Evolutionary conservation across 805 yeast genomes (phyloP).

Genomic region (Metschnikowia peoriensis): DNA sequence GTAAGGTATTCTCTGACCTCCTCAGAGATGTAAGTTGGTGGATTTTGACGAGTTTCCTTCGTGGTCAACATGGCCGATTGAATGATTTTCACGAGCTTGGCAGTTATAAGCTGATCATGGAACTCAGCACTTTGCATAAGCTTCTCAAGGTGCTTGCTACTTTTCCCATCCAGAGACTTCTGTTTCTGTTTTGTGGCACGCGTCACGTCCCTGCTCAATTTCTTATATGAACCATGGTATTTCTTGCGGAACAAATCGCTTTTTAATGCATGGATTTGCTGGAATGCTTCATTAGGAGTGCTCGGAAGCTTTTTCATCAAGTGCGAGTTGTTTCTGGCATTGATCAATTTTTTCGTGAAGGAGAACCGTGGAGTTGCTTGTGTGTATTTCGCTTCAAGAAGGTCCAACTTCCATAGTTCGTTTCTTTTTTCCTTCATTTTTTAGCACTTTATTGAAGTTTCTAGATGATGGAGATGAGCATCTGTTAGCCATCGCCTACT

Average conservation of each 20-base stretch:
- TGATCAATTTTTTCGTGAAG: slow-evolving; percentile 46
- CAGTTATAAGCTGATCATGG: slow-evolving; percentile 26
- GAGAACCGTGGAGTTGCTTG: slow-evolving; percentile 45
- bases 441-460: not conserved
- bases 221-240: slow-evolving; percentile 43
- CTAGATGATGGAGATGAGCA: slow-evolving; percentile 7
- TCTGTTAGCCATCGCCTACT: not conserved
- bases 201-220: slow-evolving; percentile 39
- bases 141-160: slow-evolving; percentile 16
- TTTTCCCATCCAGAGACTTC: slow-evolving; percentile 12
- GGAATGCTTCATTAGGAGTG: slow-evolving; percentile 41
- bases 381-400: slow-evolving; percentile 51
- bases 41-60: slow-evolving; percentile 28
- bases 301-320: slow-evolving; percentile 41
- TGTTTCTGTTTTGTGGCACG: slow-evolving; percentile 19
- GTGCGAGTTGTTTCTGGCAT: slow-evolving; percentile 44
- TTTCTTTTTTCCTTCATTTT: slow-evolving; percentile 35
- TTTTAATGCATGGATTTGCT: slow-evolving; percentile 46
- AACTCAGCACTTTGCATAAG: slow-evolving; percentile 23
- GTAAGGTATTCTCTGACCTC: slow-evolving; percentile 25
- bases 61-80: slow-evolving; percentile 26
- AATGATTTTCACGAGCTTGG: slow-evolving; percentile 33
- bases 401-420: slow-evolving; percentile 52
- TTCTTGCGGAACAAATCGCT: slow-evolving; percentile 47
- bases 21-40: slow-evolving; percentile 35